Evolutionary conservation across 805 yeast species (phyloP), one percentile per base, ranked within the genome.

Genomic region (Suhomyces sp.): DNA sequence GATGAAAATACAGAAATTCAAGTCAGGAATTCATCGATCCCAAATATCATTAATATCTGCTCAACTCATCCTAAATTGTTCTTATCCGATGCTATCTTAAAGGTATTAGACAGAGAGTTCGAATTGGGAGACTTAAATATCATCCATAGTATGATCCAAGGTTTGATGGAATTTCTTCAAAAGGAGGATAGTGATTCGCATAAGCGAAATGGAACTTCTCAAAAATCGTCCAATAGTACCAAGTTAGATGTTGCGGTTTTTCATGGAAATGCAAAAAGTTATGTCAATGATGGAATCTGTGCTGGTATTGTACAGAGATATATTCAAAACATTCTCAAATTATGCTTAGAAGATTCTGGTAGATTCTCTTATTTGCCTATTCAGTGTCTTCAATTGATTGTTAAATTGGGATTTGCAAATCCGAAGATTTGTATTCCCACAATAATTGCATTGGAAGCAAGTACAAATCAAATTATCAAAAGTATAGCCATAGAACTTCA

Each of bases 351-450:
- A 3, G 70, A 70, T 22, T 72, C 75, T 19, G 65, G 64, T 2
- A 70, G 65, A 3, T 59, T 58, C 29, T 74, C 86, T 1, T 56
- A 63, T 19, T 53, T 69, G 1, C 80, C 87, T 0, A 68, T 81
- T 3, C 63, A 68, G 20, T 77, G 79, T 40, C 50, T 86, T 27
- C 76, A 71, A 36, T 54, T 75, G 27, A 74, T 82, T 16, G 70
- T 82, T 7, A 68, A 68, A 19, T 67, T 78, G 35, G 95, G 95
- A 0, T 82, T 76, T 56, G 82, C 83, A 0, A 85, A 83, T 50
- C 96, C 96, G 1, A 72, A 83, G 37, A 48, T 74, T 4, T 76
- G 87, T 48, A 73, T 81, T 5, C 75, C 88, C 0, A 81, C 88
- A 0, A 67, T 85, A 1, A 71, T 86, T 37, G 91, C 91, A 0